Percentiles rank a stretch among this genome's conserved stretches.
phyloP scores from a whole-genome alignment of 192 early-diverging fungal species.

The Spizellomyces sp. region DNA sequence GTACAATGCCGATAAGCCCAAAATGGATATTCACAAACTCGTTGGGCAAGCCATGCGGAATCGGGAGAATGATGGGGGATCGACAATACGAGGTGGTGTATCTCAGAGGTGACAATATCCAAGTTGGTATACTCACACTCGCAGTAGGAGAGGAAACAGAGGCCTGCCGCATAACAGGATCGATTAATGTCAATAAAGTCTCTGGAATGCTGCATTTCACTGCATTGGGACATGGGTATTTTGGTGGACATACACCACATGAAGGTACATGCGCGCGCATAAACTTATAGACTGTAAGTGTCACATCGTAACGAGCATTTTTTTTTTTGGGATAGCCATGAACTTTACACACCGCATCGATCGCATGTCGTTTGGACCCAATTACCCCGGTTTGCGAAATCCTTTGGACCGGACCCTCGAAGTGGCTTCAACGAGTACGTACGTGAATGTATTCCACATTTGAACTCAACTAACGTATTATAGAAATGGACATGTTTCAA shows the following conservation, averaged over 20 bases:
- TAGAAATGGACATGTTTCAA: conserved; percentile 76
- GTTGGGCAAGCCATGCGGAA: conserved; percentile 16
- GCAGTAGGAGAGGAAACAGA: conserved; percentile 36
- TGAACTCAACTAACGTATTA: conserved; percentile 3
- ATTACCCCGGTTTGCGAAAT: conserved; percentile 84
- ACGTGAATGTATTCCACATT: background rate
- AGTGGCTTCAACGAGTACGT: conserved; percentile 56
- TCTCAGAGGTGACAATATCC: no score
- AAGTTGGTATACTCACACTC: background rate
- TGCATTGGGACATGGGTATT: conserved; percentile 85
- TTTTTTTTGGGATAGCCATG: conserved; percentile 55
- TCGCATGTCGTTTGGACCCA: conserved; percentile 84
- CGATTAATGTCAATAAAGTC: conserved; percentile 76
- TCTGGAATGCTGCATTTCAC: conserved; percentile 91
- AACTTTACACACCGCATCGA: conserved; percentile 96
- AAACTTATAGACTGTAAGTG: no score
- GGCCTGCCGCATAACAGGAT: conserved; percentile 77
- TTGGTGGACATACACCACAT: conserved; percentile 67
- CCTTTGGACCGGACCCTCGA: conserved; percentile 85
- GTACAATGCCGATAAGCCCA: background rate
- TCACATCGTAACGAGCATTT: background rate
- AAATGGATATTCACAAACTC: conserved; percentile 23
- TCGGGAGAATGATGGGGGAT: no score
- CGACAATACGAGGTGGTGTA: no score
- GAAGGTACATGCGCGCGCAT: conserved; percentile 56